phyloP scores from a whole-genome alignment of 805 yeast species.

The Metschnikowia continentalis region DNA sequence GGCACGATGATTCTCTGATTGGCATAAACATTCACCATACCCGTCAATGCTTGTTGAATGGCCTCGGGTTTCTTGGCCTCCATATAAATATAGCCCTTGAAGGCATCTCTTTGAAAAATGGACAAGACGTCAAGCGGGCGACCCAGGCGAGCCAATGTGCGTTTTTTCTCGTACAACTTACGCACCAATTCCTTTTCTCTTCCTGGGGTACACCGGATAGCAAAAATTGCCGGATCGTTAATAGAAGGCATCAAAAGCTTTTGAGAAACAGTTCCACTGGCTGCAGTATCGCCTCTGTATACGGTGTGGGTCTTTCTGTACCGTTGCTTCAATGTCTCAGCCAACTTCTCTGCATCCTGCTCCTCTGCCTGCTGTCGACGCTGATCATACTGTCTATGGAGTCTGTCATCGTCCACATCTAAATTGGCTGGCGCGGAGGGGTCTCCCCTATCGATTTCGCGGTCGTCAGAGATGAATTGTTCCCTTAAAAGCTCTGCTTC shows the following conservation, averaged over 20 bases:
- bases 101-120: slow-evolving; percentile 91
- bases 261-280: slow-evolving; percentile 70
- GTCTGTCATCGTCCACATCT: slow-evolving; percentile 50
- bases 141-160: slow-evolving; percentile 68
- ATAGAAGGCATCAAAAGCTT: slow-evolving; percentile 91
- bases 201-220: slow-evolving; percentile 89
- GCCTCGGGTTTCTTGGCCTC: slow-evolving; percentile 95
- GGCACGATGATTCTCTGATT: slow-evolving; percentile 83
- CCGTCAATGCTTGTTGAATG: slow-evolving; percentile 80
- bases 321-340: slow-evolving; percentile 85
- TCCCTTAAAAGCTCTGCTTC: slow-evolving; percentile 83
- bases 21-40: slow-evolving; percentile 79
- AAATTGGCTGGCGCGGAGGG: slow-evolving; percentile 25
- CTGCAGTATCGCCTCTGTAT: slow-evolving; percentile 78
- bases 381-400: slow-evolving; percentile 89
- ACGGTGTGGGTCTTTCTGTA: slow-evolving; percentile 84
- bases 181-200: slow-evolving; percentile 88
- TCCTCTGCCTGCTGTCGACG: slow-evolving; percentile 82
- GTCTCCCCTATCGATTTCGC: slow-evolving; percentile 53
- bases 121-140: slow-evolving; percentile 81
- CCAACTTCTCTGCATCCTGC: slow-evolving; percentile 91
- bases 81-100: slow-evolving; percentile 85
- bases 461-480: slow-evolving; percentile 77
- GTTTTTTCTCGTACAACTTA: slow-evolving; percentile 76
- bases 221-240: slow-evolving; percentile 95